phyloP scores from a whole-genome alignment of 306 rosid species.

The Vigna angularis region DNA sequence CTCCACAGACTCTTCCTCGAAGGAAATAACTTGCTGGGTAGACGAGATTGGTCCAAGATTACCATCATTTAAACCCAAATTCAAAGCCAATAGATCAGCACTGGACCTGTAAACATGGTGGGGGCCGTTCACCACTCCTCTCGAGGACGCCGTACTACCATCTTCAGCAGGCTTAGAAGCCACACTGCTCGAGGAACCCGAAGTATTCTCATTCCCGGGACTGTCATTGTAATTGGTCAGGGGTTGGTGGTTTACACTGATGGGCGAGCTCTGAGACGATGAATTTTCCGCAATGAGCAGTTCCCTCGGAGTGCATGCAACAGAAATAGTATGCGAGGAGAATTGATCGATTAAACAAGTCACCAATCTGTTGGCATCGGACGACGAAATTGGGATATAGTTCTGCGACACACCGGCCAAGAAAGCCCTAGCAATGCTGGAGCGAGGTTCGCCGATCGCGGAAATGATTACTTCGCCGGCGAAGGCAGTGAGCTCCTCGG shows the following conservation, averaged over 20 bases:
- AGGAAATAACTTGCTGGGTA: constrained; percentile 73
- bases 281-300: constrained; percentile 54
- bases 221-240: constrained; percentile 57
- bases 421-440: constrained; percentile 72
- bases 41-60: constrained; percentile 56
- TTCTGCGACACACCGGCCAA: constrained; percentile 67
- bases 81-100: constrained; percentile 71
- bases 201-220: constrained; percentile 69
- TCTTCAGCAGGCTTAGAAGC: constrained; percentile 63
- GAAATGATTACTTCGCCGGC: constrained; percentile 64
- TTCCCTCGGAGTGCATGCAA: constrained; percentile 57
- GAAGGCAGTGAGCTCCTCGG: constrained; percentile 64
- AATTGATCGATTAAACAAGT: constrained; percentile 69
- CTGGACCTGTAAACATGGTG: constrained; percentile 70
- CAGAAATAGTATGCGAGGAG: constrained; percentile 46
- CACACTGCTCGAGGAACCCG: constrained; percentile 68
- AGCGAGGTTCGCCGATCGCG: constrained; percentile 62
- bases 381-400: constrained; percentile 68
- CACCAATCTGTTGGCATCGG: constrained; percentile 67
- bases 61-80: constrained; percentile 67
- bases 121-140: constrained; percentile 69
- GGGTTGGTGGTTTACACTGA: constrained; percentile 56
- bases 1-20: constrained; percentile 92
- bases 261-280: constrained; percentile 87
- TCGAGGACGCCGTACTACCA: constrained; percentile 66